Conservation (phyloP, 2,329 filamentous ascomycete genomes). For the Monosporascus sp. region DNA sequence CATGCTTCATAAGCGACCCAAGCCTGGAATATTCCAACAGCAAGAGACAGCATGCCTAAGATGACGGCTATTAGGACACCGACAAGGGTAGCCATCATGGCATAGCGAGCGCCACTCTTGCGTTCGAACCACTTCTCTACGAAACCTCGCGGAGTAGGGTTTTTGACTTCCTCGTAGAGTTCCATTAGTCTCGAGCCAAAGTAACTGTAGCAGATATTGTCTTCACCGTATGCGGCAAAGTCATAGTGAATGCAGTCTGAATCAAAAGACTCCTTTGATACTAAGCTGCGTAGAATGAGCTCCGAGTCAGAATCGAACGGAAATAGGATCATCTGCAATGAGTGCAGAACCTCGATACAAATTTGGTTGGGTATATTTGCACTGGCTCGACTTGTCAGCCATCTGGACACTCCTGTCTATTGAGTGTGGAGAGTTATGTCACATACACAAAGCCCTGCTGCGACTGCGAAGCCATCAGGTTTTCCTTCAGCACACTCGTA, state of each 20-base stretch:
- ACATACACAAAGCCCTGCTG: too few species aligned
- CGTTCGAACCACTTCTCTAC: too few species aligned
- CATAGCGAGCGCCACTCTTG: too few species aligned
- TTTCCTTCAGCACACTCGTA: conserved; percentile 25
- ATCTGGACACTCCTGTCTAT: too few species aligned
- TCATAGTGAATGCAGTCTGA: conserved; percentile 2
- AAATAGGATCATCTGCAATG: conserved; percentile 19
- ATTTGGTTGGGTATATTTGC: conserved; percentile 7
- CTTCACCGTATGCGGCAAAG: background rate
- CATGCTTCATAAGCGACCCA: too few species aligned
- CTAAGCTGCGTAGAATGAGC: conserved; percentile 10
- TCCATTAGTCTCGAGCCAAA: conserved; percentile 3
- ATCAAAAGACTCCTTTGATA: conserved; percentile 10
- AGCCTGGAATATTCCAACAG: too few species aligned
- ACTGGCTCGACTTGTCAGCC: conserved; percentile 10
- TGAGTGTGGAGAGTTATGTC: too few species aligned
- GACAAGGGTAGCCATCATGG: too few species aligned
- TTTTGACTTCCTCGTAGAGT: conserved; percentile 6
- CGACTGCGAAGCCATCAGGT: conserved; percentile 5
- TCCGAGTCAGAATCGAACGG: conserved; percentile 16
- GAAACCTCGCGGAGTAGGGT: conserved; percentile 3
- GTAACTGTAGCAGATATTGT: background rate
- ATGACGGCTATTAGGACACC: too few species aligned
- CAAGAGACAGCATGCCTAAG: too few species aligned
- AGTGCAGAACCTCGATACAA: conserved; percentile 21